These are phyloP conservation scores for Coelastrella sp. DNA, from an alignment of 139 green algal species.

Conservation along the genomic window DNA sequence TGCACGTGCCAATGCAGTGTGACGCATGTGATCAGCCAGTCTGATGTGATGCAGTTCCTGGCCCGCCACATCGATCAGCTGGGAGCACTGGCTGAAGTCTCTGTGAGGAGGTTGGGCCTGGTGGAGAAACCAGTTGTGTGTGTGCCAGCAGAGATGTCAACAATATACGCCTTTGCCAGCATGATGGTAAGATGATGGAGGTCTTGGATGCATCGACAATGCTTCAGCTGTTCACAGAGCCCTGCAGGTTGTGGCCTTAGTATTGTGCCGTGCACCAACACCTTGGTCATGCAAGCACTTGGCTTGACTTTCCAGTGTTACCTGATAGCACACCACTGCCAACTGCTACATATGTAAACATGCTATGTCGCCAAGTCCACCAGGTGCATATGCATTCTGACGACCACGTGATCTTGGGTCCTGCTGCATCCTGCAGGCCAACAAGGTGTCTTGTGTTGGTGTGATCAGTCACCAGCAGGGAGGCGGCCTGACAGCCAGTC, in stretches of 20 bases:
- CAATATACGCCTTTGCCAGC: constrained; percentile 48
- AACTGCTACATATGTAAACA: too few species aligned
- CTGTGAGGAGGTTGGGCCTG: constrained; percentile 43
- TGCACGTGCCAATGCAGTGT: constrained; percentile 38
- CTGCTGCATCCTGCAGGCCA: constrained; percentile 1
- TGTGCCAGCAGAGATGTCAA: constrained; percentile 51
- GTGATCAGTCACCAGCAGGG: constrained; percentile 54
- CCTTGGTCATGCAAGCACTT: too few species aligned
- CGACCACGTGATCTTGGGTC: background rate
- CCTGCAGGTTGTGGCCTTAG: too few species aligned
- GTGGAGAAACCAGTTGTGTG: constrained; percentile 50
- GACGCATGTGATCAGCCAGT: constrained; percentile 54
- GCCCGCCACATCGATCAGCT: constrained; percentile 42
- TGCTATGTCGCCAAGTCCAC: too few species aligned
- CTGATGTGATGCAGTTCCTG: constrained; percentile 55
- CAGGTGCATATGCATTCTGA: too few species aligned
- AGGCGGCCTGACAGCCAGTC: constrained; percentile 55
- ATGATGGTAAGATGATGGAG: constrained; percentile 33
- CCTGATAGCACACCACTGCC: too few species aligned
- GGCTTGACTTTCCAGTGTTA: too few species aligned
- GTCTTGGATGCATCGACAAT: background rate
- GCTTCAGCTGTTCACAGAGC: too few species aligned
- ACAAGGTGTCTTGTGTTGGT: constrained; percentile 56
- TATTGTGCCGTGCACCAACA: too few species aligned
- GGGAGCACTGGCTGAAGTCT: constrained; percentile 25